Percentiles rank a stretch among this genome's conserved stretches.
These are phyloP conservation scores for Tribonema minus DNA, from an alignment of 108 stramenopile species.

Conservation along the genomic window DNA sequence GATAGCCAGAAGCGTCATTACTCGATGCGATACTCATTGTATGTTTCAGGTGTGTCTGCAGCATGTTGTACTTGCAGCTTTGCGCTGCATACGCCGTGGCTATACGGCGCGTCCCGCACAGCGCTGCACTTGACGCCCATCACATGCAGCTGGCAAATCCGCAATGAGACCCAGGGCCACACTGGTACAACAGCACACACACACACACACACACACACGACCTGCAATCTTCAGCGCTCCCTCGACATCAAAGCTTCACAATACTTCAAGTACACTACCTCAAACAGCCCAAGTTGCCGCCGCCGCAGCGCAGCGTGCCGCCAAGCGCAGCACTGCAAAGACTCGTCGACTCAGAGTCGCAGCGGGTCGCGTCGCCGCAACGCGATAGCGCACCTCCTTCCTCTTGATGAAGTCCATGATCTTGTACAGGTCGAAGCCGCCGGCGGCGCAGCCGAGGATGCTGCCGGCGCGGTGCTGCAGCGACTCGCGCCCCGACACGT, in stretches of 20 bases:
- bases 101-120: no score
- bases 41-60: no score
- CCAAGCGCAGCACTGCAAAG: not conserved
- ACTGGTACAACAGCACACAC: no score
- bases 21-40: not conserved
- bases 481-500: conserved; percentile 69
- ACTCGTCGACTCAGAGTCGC: not conserved
- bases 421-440: conserved; percentile 86
- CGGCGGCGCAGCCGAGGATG: conserved; percentile 81
- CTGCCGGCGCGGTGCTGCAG: conserved; percentile 93
- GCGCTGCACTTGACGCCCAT: no score
- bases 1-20: not conserved
- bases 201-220: no score
- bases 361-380: not conserved
- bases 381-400: conserved; percentile 11
- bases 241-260: not conserved
- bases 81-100: no score
- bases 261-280: not conserved
- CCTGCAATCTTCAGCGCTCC: no score
- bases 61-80: no score
- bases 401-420: conserved; percentile 64
- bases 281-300: not conserved
- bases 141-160: no score
- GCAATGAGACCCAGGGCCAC: no score
- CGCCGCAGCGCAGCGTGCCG: not conserved